Conservation (phyloP, 345 rosid species). For the Acer campestre region DNA sequence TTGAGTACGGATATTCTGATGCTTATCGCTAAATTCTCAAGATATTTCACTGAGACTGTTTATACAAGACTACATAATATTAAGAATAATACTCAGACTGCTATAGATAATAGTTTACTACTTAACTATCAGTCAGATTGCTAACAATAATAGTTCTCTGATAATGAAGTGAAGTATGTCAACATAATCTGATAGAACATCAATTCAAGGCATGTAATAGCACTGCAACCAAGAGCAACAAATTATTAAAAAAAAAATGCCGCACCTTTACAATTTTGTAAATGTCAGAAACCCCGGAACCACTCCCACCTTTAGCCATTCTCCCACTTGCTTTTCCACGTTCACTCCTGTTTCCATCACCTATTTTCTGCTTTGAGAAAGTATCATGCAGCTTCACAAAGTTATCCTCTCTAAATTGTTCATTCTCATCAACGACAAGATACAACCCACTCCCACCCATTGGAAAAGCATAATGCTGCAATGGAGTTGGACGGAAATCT, state of each 20-base stretch:
- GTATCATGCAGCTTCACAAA: conserved; percentile 87
- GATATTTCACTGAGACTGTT: not conserved
- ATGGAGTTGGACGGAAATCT: conserved; percentile 95
- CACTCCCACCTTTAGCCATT: conserved; percentile 71
- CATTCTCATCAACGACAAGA: conserved; percentile 96
- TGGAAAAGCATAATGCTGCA: conserved; percentile 98
- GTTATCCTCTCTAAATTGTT: conserved; percentile 92
- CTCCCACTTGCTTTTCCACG: conserved; percentile 84
- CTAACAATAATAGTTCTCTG: not conserved
- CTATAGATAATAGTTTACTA: not conserved
- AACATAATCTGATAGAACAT: not conserved
- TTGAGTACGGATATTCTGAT: not conserved
- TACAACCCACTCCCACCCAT: conserved; percentile 88
- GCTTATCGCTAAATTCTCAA: not conserved
- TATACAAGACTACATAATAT: not conserved
- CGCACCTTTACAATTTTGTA: conserved; percentile 96
- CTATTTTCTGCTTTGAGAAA: conserved; percentile 66
- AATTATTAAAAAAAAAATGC: conserved; percentile 21
- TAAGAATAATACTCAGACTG: not conserved
- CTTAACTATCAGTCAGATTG: conserved; percentile 10
- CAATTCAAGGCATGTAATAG: conserved; percentile 3
- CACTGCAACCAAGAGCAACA: conserved; percentile 12
- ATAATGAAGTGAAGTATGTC: not conserved
- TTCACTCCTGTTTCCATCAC: conserved; percentile 53
- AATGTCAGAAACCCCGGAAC: conserved; percentile 82